Evolutionary conservation across 2,329 filamentous ascomycete species (phyloP), one percentile per base, ranked within the genome.

Genomic region (Fusarium sublunatum): DNA sequence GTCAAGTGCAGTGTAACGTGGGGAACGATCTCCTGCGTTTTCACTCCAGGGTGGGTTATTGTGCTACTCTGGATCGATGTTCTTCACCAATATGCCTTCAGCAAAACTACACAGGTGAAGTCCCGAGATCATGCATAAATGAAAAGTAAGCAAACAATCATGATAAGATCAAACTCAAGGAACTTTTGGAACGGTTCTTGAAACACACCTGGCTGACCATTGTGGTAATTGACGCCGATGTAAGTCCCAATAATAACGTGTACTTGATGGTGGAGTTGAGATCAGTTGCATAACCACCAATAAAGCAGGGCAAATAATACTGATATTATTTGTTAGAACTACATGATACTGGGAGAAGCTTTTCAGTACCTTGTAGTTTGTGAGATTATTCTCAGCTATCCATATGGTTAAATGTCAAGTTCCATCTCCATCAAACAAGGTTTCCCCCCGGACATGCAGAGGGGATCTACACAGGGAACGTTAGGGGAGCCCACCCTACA

Each of bases 1-100:
- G 31, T 36, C 28, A 58, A 40, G 61, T 24, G 35, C 42, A 40
- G 62, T 65, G 53, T 22, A 44, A 65, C 61, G 13, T 34, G 31
- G 25, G 19, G 28, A 55, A 41, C 13, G 31, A 65, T 47, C 45
- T 58, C 34, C 44, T 54, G 41, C 42, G n/a, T 39, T 50, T 34
- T 57, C 36, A 19, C 35, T 62, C 51, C 24, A 10, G 44, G 47
- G 29, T 44, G 29, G 42, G 46, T 34, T 31, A 26, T 40, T 38
- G 46, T 64, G 39, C 28, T 52, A 50, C 34, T 24, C 31, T 45
- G 22, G 13, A 44, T 28, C 29, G 41, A 12, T 28, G 26, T 28
- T 28, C 6, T 28, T 28, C 26, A 28, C 7, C 26, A 28, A 28
- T 28, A 10, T 28, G 9, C 26, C 26, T 28, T 5, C 26, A 19